Percentiles rank a stretch among this genome's conserved stretches.
phyloP scores from a whole-genome alignment of 768 basidiomycete species.

The Phallus indusiatus region DNA sequence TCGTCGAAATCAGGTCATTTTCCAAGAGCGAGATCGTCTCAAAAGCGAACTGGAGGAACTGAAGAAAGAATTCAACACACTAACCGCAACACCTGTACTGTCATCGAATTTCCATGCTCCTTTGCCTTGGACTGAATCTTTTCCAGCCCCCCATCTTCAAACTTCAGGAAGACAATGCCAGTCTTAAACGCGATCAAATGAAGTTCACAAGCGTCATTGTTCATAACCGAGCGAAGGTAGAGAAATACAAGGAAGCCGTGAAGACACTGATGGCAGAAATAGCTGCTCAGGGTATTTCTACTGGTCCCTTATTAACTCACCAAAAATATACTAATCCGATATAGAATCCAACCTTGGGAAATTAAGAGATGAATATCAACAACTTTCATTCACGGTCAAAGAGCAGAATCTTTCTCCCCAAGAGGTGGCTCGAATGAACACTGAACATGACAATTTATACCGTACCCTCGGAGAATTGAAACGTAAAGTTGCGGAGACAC shows the following conservation, averaged over 20 bases:
- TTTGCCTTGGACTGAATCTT: neutral
- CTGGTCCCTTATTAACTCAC: conserved; percentile 4
- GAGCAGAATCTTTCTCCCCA: conserved; percentile 86
- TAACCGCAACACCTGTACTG: conserved; percentile 22
- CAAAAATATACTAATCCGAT: neutral
- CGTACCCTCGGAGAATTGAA: conserved; percentile 70
- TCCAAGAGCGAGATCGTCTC: conserved; percentile 34
- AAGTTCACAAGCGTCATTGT: conserved; percentile 72
- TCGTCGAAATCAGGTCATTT: conserved; percentile 61
- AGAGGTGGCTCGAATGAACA: conserved; percentile 86
- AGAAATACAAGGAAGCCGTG: conserved; percentile 16
- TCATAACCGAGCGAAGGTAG: conserved; percentile 32
- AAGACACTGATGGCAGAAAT: conserved; percentile 63
- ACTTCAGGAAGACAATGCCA: conserved; percentile 50
- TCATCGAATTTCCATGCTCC: neutral
- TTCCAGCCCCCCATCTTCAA: conserved; percentile 52
- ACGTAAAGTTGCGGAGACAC: conserved; percentile 64
- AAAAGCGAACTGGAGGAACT: conserved; percentile 44
- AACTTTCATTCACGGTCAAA: conserved; percentile 58
- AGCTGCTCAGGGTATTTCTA: conserved; percentile 37
- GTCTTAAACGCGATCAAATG: conserved; percentile 62
- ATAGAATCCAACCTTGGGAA: conserved; percentile 54
- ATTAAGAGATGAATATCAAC: conserved; percentile 54
- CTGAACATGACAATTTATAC: conserved; percentile 71
- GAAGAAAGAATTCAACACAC: conserved; percentile 35